Evolutionary conservation across 2,329 filamentous ascomycete genomes (phyloP).

Genomic region (Cladosporium sp.): DNA sequence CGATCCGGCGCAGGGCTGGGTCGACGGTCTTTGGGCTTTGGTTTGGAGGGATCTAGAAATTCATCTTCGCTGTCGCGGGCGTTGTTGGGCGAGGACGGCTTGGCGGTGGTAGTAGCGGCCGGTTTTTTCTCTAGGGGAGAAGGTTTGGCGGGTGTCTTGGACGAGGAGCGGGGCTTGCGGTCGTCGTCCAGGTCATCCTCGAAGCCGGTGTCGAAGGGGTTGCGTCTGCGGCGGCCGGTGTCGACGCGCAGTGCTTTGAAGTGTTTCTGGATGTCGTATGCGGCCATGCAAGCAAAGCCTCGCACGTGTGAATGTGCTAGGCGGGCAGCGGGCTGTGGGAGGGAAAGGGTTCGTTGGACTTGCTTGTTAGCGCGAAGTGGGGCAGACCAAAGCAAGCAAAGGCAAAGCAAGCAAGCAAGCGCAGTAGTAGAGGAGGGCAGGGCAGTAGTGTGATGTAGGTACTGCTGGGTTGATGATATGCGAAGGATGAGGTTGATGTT

Average conservation of each 20-base stretch:
- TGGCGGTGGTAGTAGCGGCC: slow-evolving; percentile 15
- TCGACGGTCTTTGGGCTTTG: slow-evolving; percentile 22
- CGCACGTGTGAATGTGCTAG: too few relatives aligned
- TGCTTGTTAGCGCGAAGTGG: too few relatives aligned
- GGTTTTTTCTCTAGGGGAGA: not conserved
- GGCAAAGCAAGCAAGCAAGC: too few relatives aligned
- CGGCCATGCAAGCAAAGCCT: slow-evolving; percentile 27
- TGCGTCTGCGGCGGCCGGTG: slow-evolving; percentile 26
- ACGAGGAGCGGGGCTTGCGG: slow-evolving; percentile 20
- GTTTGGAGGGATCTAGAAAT: slow-evolving; percentile 20
- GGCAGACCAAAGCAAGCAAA: not conserved
- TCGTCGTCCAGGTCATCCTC: slow-evolving; percentile 31
- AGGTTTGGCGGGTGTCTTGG: slow-evolving; percentile 15
- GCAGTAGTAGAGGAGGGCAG: too few relatives aligned
- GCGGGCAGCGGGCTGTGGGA: not conserved
- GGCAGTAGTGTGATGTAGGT: too few relatives aligned
- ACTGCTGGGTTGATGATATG: too few relatives aligned
- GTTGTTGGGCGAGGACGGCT: slow-evolving; percentile 11
- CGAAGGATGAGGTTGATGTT: too few relatives aligned
- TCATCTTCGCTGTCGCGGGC: slow-evolving; percentile 26
- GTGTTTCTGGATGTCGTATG: slow-evolving; percentile 29
- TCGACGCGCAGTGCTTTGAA: slow-evolving; percentile 30
- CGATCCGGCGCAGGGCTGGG: slow-evolving; percentile 26
- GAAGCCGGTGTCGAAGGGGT: slow-evolving; percentile 31
- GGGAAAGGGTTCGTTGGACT: not conserved